Conservation (phyloP, 441 rosid species). For the Populus tomentosa region DNA sequence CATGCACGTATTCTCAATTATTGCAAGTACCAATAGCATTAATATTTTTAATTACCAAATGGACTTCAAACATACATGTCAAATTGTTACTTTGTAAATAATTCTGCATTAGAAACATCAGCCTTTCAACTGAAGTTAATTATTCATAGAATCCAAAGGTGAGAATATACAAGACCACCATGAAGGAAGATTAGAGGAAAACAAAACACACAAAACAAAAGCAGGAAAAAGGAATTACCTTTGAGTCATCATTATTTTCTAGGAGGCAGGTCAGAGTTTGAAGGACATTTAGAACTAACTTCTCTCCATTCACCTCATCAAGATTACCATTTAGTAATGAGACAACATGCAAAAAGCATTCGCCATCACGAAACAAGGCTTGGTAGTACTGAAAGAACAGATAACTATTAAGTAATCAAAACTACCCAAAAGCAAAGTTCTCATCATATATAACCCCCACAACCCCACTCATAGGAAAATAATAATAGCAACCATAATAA, state of each 20-base stretch:
- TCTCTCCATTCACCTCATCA: slow-evolving; percentile 75
- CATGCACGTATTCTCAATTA: not conserved
- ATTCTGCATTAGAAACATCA: not conserved
- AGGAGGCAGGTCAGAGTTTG: slow-evolving; percentile 85
- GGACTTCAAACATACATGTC: not conserved
- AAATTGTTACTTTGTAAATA: not conserved
- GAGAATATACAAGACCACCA: slow-evolving; percentile 3
- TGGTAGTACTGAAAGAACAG: slow-evolving; percentile 78
- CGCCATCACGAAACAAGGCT: slow-evolving; percentile 85
- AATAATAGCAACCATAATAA: not conserved
- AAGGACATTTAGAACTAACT: slow-evolving; percentile 85
- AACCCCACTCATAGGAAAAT: not conserved
- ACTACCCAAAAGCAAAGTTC: slow-evolving; percentile 11
- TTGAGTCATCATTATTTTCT: slow-evolving; percentile 78
- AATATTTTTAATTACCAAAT: not conserved
- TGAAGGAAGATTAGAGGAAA: slow-evolving; percentile 2
- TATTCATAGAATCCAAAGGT: not conserved
- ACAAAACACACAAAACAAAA: slow-evolving; percentile 8
- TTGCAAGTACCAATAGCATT: not conserved
- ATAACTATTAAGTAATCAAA: slow-evolving; percentile 22
- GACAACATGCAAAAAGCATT: slow-evolving; percentile 95
- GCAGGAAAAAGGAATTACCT: slow-evolving; percentile 45
- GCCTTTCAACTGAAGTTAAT: not conserved
- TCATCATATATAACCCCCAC: not conserved
- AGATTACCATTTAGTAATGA: slow-evolving; percentile 91